Percentiles rank a stretch among this genome's conserved stretches.
Conservation (phyloP, 345 rosid genomes). For the Eucalyptus curtisii region DNA sequence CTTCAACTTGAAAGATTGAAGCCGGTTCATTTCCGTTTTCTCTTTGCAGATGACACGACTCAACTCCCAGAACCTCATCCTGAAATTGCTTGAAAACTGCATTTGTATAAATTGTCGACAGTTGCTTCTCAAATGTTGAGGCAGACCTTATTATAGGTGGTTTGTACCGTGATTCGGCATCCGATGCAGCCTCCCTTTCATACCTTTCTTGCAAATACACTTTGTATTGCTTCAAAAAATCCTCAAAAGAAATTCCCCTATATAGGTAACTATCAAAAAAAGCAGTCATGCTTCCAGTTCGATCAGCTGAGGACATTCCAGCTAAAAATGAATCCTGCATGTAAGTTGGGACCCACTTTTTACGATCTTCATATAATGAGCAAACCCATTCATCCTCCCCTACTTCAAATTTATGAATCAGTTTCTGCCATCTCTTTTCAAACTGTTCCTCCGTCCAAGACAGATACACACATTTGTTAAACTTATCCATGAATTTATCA, state of each 20-base stretch:
- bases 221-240: conserved; percentile 18
- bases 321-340: conserved; percentile 15
- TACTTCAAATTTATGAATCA: conserved; percentile 19
- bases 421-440: conserved; percentile 30
- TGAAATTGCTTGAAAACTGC: conserved; percentile 31
- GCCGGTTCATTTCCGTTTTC: conserved; percentile 12
- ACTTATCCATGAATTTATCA: conserved; percentile 9
- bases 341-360: conserved; percentile 26
- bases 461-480: conserved; percentile 17
- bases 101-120: conserved; percentile 16
- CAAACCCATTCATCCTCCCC: conserved; percentile 17
- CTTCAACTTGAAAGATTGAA: conserved; percentile 14
- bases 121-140: conserved; percentile 26
- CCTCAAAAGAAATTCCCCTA: conserved; percentile 15
- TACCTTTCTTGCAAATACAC: conserved; percentile 8
- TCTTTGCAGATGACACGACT: conserved; percentile 18
- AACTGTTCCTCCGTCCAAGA: conserved; percentile 26
- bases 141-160: conserved; percentile 12
- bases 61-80: conserved; percentile 24
- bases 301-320: conserved; percentile 22
- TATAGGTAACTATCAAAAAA: conserved; percentile 20
- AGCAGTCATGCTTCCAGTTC: conserved; percentile 12
- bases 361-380: conserved; percentile 20
- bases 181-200: conserved; percentile 16
- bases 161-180: conserved; percentile 5